These are phyloP conservation scores for Gossypium raimondii DNA, from an alignment of 345 rosid species.

Conservation along the genomic window DNA sequence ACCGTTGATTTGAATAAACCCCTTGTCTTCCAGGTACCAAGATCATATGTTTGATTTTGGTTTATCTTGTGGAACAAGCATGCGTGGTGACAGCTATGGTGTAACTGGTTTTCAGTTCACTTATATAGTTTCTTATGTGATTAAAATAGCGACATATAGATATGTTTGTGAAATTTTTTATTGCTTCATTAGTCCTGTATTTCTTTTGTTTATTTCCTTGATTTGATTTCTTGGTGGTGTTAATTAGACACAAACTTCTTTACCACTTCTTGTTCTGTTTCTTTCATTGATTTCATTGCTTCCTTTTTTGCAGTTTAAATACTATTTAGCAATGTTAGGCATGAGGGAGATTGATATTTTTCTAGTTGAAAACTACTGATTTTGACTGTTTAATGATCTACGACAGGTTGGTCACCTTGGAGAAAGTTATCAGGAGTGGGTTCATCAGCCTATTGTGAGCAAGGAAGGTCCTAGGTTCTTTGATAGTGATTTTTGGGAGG, in stretches of 20 bases:
- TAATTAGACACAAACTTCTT: not conserved
- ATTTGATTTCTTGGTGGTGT: not conserved
- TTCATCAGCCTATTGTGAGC: conserved; percentile 93
- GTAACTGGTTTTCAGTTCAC: not conserved
- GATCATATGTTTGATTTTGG: not conserved
- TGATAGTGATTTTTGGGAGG: conserved; percentile 94
- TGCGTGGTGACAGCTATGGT: not conserved
- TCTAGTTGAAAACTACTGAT: conserved; percentile 1
- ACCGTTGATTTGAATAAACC: conserved; percentile 82
- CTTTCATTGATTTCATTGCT: not conserved
- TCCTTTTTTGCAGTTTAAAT: not conserved
- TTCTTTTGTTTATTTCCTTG: conserved; percentile 4
- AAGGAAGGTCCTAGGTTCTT: conserved; percentile 97
- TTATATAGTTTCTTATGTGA: not conserved
- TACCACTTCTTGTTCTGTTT: not conserved
- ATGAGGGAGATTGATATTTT: not conserved
- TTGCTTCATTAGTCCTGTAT: not conserved
- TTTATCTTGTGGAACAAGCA: not conserved
- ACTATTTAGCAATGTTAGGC: not conserved
- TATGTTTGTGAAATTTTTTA: not conserved
- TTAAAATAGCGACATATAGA: not conserved
- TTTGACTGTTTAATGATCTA: conserved; percentile 14
- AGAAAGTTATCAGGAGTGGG: conserved; percentile 93
- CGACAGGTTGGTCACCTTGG: conserved; percentile 96
- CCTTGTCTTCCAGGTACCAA: conserved; percentile 82